Conservation (phyloP, 2,329 filamentous ascomycete genomes). For the Phoma sp. region DNA sequence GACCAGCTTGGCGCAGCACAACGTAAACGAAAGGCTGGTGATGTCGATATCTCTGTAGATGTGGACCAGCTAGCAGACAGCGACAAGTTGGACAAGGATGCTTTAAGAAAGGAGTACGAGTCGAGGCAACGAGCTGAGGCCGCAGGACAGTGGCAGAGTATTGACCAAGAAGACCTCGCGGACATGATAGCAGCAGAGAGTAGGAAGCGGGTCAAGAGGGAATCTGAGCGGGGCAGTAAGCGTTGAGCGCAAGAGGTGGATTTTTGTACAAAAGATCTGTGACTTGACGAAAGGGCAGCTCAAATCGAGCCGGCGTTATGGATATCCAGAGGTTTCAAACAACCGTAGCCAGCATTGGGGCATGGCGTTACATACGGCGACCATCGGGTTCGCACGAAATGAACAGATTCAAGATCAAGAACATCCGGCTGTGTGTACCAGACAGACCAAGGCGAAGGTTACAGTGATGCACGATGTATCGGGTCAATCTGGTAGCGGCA, state of each 20-base stretch:
- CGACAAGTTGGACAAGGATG: constrained; percentile 83
- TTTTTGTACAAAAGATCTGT: constrained; percentile 32
- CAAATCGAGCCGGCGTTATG: constrained; percentile 30
- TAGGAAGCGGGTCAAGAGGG: constrained; percentile 86
- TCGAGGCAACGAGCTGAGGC: constrained; percentile 68
- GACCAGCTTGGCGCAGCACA: constrained; percentile 80
- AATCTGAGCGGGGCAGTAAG: constrained; percentile 76
- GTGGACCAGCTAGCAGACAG: constrained; percentile 76
- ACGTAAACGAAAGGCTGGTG: constrained; percentile 88
- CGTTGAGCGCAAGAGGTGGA: constrained; percentile 33
- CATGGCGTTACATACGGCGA: constrained; percentile 31
- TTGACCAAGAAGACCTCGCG: constrained; percentile 86
- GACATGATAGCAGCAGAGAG: constrained; percentile 96
- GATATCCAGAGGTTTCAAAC: constrained; percentile 21
- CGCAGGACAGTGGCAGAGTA: constrained; percentile 69
- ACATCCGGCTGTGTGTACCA: neutral
- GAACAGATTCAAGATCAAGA: constrained; percentile 38
- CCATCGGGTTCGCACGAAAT: constrained; percentile 23
- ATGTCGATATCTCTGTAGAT: constrained; percentile 91
- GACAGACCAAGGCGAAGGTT: constrained; percentile 15
- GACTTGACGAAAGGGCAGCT: constrained; percentile 23
- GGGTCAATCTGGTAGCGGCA: neutral
- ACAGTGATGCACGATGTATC: constrained; percentile 5
- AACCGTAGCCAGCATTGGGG: constrained; percentile 31
- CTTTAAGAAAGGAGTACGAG: constrained; percentile 81